Conservation (phyloP, 495 filamentous ascomycete genomes). For the Penicillium crystallinum region DNA sequence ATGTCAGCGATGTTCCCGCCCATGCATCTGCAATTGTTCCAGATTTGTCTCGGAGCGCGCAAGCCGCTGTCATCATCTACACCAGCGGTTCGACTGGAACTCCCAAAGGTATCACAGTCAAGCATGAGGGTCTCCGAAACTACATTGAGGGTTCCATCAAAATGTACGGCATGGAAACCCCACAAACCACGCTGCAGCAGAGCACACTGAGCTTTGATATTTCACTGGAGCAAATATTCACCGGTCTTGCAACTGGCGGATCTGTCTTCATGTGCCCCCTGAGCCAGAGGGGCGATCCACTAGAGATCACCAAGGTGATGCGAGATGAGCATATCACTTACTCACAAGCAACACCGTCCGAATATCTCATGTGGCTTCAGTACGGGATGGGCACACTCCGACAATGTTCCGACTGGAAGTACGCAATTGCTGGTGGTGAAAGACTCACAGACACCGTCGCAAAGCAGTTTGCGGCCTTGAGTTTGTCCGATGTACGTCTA, state of each 20-base stretch:
- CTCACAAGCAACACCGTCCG: conserved; percentile 28
- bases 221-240: conserved; percentile 26
- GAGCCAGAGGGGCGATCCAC: conserved; percentile 16
- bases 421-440: not conserved
- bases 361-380: conserved; percentile 18
- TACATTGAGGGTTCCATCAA: conserved; percentile 19
- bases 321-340: conserved; percentile 20
- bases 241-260: conserved; percentile 23
- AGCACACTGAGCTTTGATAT: conserved; percentile 30
- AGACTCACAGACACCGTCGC: not conserved
- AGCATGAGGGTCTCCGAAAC: conserved; percentile 24
- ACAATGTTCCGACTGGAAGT: not conserved
- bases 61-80: conserved; percentile 14
- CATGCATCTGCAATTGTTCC: no score
- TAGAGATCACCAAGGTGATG: conserved; percentile 21
- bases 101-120: conserved; percentile 29
- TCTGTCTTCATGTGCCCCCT: conserved; percentile 15
- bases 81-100: conserved; percentile 25
- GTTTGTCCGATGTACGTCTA: conserved; percentile 6
- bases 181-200: conserved; percentile 38
- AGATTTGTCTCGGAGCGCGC: no score
- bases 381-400: not conserved
- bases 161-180: conserved; percentile 1
- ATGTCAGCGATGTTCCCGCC: no score
- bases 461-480: conserved; percentile 11